phyloP scores from a whole-genome alignment of 805 yeast genomes.

The Hanseniaspora valbyensis region DNA sequence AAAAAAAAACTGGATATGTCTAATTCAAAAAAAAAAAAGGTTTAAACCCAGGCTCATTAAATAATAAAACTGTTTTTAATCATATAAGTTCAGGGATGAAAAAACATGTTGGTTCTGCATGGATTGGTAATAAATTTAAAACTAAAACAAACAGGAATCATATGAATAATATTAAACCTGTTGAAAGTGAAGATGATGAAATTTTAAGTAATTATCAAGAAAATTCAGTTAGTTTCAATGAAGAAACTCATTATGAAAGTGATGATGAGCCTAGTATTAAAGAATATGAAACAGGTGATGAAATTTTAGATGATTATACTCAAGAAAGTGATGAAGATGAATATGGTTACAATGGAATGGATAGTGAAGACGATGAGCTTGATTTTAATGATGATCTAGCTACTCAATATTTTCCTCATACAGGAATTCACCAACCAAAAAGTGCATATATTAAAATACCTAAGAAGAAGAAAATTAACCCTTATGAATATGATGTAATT shows the following conservation, averaged over 20 bases:
- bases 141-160: neutral
- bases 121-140: too few species aligned
- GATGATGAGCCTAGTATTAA: neutral
- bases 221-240: too few species aligned
- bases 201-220: too few species aligned
- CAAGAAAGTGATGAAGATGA: too few species aligned
- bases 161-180: neutral
- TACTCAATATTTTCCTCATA: conserved; percentile 5
- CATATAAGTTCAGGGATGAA: neutral
- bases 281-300: neutral
- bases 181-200: neutral
- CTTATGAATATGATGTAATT: neutral
- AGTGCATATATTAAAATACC: conserved; percentile 5
- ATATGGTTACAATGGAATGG: neutral
- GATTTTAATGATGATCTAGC: conserved; percentile 4
- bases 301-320: too few species aligned
- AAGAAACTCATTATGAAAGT: neutral
- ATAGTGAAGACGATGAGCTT: neutral
- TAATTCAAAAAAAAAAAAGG: too few species aligned
- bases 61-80: too few species aligned
- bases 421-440: conserved; percentile 10
- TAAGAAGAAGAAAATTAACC: neutral
- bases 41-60: too few species aligned
- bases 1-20: too few species aligned
- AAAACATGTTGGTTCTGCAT: neutral